A percentile compares a stretch with the other conserved stretches of the same genome.
Evolutionary conservation across 306 rosid genomes (phyloP).

Genomic region (Casuarina cunninghamiana): DNA sequence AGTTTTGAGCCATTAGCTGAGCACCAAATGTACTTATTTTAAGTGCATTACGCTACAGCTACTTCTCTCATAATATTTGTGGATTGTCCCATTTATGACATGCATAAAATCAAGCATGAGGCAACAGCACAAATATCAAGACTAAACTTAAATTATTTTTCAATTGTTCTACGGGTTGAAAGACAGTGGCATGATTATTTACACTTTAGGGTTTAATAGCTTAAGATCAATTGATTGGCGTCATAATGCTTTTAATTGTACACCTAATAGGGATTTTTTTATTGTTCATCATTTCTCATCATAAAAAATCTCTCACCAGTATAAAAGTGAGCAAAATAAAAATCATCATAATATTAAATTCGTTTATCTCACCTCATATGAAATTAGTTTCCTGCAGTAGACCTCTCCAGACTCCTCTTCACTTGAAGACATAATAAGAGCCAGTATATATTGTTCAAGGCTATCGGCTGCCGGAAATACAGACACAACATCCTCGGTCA

Average conservation of each 20-base stretch:
- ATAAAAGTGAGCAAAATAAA: background rate
- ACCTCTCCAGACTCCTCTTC: slow-evolving; percentile 77
- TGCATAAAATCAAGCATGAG: background rate
- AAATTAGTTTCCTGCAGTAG: slow-evolving; percentile 69
- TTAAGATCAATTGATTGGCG: background rate
- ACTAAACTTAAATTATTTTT: background rate
- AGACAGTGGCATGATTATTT: background rate
- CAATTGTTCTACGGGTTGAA: background rate
- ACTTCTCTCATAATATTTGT: background rate
- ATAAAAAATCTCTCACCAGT: background rate
- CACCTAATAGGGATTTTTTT: background rate
- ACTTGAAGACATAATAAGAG: slow-evolving; percentile 66
- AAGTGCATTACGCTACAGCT: no score
- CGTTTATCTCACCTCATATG: slow-evolving; percentile 63
- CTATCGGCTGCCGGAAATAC: slow-evolving; percentile 93
- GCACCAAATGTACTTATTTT: no score
- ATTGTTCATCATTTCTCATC: background rate
- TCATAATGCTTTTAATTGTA: background rate
- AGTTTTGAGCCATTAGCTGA: no score
- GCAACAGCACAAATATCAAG: background rate
- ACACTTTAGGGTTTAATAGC: background rate
- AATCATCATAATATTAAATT: slow-evolving; percentile 7
- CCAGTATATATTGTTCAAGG: slow-evolving; percentile 83
- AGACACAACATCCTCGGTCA: slow-evolving; percentile 86
- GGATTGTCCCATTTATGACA: background rate